Percentiles rank a stretch among this genome's conserved stretches.
Evolutionary conservation across 2,329 filamentous ascomycete genomes (phyloP).

Genomic region (Achaetomium macrosporum): DNA sequence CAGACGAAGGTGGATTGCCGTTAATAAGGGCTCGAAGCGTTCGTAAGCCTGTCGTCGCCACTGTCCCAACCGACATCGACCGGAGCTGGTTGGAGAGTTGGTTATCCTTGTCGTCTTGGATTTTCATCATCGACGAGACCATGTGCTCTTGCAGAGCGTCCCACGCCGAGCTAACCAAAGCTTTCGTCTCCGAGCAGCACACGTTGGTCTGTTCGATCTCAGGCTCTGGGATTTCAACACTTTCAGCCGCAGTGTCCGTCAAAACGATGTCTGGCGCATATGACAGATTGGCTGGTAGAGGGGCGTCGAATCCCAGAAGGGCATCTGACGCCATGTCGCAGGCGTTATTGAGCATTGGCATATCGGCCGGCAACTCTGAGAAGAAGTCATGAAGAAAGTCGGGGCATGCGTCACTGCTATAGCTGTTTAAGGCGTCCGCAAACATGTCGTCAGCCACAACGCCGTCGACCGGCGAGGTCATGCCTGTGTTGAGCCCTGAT

Average conservation of each 20-base stretch:
- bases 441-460: slow-evolving; percentile 28
- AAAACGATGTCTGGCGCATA: slow-evolving; percentile 35
- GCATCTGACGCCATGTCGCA: slow-evolving; percentile 30
- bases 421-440: slow-evolving; percentile 22
- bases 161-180: slow-evolving; percentile 40
- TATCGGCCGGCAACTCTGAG: slow-evolving; percentile 38
- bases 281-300: slow-evolving; percentile 20
- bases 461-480: slow-evolving; percentile 42
- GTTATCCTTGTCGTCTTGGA: slow-evolving; percentile 37
- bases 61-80: slow-evolving; percentile 33
- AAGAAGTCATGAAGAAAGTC: slow-evolving; percentile 30
- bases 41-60: slow-evolving; percentile 39
- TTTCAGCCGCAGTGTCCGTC: slow-evolving; percentile 25
- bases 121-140: slow-evolving; percentile 38
- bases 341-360: slow-evolving; percentile 22
- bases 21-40: slow-evolving; percentile 37
- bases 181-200: slow-evolving; percentile 31
- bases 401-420: slow-evolving; percentile 23
- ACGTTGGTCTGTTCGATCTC: slow-evolving; percentile 18
- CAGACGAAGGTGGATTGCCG: slow-evolving; percentile 33
- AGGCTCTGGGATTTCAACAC: slow-evolving; percentile 19
- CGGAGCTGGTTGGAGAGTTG: slow-evolving; percentile 37
- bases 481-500: slow-evolving; percentile 37
- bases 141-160: slow-evolving; percentile 43
- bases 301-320: slow-evolving; percentile 28